Evolutionary conservation across 2,329 filamentous ascomycete species (phyloP), one percentile per base, ranked within the genome.

Genomic region (Clonostachys rhizophaga): DNA sequence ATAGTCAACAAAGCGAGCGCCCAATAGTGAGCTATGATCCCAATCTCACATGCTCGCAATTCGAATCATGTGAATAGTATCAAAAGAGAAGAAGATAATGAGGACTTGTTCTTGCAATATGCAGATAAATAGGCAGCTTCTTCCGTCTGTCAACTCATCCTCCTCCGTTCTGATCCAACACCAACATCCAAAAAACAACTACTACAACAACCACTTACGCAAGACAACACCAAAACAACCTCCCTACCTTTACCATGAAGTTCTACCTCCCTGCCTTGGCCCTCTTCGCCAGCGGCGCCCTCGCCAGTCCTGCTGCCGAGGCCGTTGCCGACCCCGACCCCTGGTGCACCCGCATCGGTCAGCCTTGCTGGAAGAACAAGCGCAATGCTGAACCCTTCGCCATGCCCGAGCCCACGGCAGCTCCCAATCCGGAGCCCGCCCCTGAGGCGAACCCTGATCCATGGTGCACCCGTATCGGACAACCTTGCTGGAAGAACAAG

Each of bases 391-490:
- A 16, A 16, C 30, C 40, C 40, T 24, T 40, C 3, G 37, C 37
- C 17, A 40, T 40, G 24, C 24, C 24, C 24, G 24, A 30, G 24
- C 37, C 37, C 17, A 40, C 37, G 2, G 37, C 37, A 30, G 13
- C 13, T 20, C 20, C 40, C 40, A n/a, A 42, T 7, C 40, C 47
- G 18, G 49, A 49, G 20, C 44, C 46, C 34, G 46, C 40, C n/a
- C 46, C 46, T 10, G 42, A 39, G 9, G 51, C 61, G 49, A 44
- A 49, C 42, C 55, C 61, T 50, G 54, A 60, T 45, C 40, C 49
- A n/a, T 54, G 53, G 51, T 59, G 57, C 55, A 46, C 41, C 8
- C 43, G 45, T 46, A 46, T 49, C 33, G 61, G 63, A 40, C 50
- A 58, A 49, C 37, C 40, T 9, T 18, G 18, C 34, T 30, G 24